Percentiles rank a stretch among this genome's conserved stretches.
These are phyloP conservation scores for Gaeumannomyces sp. DNA, from an alignment of 2,329 filamentous ascomycete genomes.

Conservation along the genomic window DNA sequence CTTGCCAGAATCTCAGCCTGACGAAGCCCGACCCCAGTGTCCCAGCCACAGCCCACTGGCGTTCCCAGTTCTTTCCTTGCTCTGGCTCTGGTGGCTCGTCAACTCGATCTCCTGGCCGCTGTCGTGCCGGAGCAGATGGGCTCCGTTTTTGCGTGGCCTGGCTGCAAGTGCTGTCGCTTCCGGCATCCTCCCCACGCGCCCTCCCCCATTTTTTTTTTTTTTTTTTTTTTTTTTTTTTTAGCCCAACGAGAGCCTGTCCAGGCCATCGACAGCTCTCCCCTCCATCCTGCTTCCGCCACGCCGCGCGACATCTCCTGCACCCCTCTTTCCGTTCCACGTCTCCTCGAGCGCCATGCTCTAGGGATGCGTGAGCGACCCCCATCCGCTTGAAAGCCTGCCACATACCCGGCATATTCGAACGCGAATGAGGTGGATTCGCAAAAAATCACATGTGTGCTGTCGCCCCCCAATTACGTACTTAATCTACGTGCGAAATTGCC, in stretches of 20 bases:
- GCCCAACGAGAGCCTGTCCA: neutral
- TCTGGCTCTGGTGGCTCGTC: neutral
- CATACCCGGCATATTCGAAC: neutral
- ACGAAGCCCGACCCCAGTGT: neutral
- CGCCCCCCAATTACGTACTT: slow-evolving; percentile 2
- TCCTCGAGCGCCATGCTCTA: neutral
- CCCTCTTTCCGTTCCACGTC: neutral
- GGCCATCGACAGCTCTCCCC: neutral
- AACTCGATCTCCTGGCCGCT: neutral
- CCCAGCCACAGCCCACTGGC: neutral
- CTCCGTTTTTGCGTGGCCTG: neutral
- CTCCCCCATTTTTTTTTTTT: neutral
- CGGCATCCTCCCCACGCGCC: neutral
- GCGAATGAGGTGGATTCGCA: neutral
- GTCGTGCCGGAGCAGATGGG: neutral
- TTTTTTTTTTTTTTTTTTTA: neutral
- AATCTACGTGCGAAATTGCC: neutral
- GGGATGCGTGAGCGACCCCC: neutral
- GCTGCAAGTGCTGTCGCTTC: neutral
- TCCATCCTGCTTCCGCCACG: neutral
- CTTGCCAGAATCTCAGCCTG: neutral
- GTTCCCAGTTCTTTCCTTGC: neutral
- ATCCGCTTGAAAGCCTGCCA: neutral
- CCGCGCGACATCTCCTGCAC: neutral
- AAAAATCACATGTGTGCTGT: neutral